Evolutionary conservation across 345 rosid genomes (phyloP).

Genomic region (Sonneratia caseolaris): DNA sequence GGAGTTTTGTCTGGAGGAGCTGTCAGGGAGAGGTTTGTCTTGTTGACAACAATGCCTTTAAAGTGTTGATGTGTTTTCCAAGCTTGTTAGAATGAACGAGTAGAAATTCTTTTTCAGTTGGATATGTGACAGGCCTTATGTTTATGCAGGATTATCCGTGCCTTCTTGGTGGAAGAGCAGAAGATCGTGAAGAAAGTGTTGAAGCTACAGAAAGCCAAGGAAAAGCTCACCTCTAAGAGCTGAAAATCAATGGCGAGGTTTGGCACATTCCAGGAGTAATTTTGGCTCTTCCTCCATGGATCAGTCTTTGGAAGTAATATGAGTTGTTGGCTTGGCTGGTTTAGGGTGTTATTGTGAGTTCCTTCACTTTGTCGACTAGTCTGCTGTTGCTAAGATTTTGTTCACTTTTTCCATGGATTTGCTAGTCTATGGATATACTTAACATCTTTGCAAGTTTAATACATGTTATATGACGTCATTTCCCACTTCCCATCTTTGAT

Average conservation of each 20-base stretch:
- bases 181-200: constrained; percentile 75
- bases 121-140: neutral
- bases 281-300: constrained; percentile 4
- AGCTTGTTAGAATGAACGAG: neutral
- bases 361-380: constrained; percentile 21
- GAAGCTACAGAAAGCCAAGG: constrained; percentile 69
- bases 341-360: neutral
- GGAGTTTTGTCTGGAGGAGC: constrained; percentile 79
- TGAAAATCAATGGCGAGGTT: constrained; percentile 9
- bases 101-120: too few relatives aligned
- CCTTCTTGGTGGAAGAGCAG: constrained; percentile 75
- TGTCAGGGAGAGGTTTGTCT: constrained; percentile 68
- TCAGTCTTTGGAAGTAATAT: constrained; percentile 6
- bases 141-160: constrained; percentile 49
- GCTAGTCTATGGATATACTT: constrained; percentile 6
- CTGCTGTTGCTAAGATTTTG: constrained; percentile 20
- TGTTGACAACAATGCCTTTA: neutral
- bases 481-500: neutral
- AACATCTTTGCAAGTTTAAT: constrained; percentile 7
- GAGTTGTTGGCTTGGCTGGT: constrained; percentile 15
- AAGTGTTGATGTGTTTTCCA: neutral
- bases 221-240: constrained; percentile 47
- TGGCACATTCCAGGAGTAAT: constrained; percentile 10
- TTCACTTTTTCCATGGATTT: neutral
- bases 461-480: constrained; percentile 5